Conservation (phyloP, 2,329 filamentous ascomycete species). For the Fusarium dlaminii region DNA sequence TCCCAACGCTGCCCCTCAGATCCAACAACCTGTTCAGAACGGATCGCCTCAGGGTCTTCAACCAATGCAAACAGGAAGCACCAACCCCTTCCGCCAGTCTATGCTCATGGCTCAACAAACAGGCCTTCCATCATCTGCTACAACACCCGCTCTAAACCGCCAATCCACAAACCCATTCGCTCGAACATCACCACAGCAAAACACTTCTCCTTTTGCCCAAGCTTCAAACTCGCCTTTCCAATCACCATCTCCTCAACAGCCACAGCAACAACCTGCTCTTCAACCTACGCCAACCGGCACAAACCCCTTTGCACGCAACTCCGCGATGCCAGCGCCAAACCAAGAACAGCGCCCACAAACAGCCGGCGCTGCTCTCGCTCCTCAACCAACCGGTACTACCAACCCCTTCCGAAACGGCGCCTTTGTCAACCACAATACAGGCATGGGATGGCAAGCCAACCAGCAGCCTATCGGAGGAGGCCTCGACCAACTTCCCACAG, state of each 20-base stretch:
- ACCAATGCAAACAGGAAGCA: slow-evolving; percentile 58
- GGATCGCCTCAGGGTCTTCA: slow-evolving; percentile 37
- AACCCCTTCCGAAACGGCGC: slow-evolving; percentile 94
- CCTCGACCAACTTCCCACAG: slow-evolving; percentile 79
- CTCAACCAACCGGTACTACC: slow-evolving; percentile 86
- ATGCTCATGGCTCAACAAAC: slow-evolving; percentile 75
- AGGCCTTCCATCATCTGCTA: slow-evolving; percentile 56
- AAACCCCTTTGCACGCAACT: slow-evolving; percentile 66
- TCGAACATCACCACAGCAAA: slow-evolving; percentile 65
- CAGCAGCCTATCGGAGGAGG: slow-evolving; percentile 83
- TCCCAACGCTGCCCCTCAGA: slow-evolving; percentile 46
- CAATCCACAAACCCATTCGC: slow-evolving; percentile 91
- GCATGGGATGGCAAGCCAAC: slow-evolving; percentile 86
- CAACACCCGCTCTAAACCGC: slow-evolving; percentile 57
- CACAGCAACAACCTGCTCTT: slow-evolving; percentile 46
- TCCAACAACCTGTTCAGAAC: slow-evolving; percentile 33
- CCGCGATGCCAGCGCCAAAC: slow-evolving; percentile 41
- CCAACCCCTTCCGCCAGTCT: slow-evolving; percentile 94
- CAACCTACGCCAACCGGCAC: slow-evolving; percentile 64
- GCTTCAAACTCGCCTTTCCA: slow-evolving; percentile 56
- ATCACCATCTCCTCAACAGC: slow-evolving; percentile 49
- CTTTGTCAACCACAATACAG: slow-evolving; percentile 89
- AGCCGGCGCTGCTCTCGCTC: slow-evolving; percentile 63
- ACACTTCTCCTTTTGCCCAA: slow-evolving; percentile 48
- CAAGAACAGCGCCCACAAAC: slow-evolving; percentile 58